Evolutionary conservation across 75 land plant genomes (phyloP), one percentile per base, ranked within the genome.

Genomic region (Isoetes taiwanensis): DNA sequence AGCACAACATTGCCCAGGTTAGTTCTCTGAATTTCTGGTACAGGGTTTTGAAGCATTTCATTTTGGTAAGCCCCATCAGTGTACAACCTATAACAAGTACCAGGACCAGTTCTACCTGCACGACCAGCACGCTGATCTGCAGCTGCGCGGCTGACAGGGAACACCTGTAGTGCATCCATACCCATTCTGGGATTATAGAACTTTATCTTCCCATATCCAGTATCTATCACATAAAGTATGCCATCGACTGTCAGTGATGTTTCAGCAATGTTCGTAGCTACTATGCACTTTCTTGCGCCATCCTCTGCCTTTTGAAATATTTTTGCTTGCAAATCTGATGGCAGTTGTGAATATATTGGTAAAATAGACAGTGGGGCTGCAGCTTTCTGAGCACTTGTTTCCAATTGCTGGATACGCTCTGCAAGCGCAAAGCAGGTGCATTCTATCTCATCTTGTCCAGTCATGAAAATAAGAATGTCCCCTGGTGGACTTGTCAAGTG

Each of bases 131-230:
- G 76, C 63, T 91, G 98, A 59, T 83, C 84, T 33, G 98, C 98
- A 32, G 94, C 97, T 62, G 98, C 98, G 29, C 81, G 74, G 61
- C 98, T 91, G 25, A 77, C 68, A 35, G 98, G 98, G 54, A 91
- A 91, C n/a, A 91, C 98, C 59, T 91, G 98, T 5, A 91, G 89
- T 35, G 98, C 93, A 73, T 91, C 98, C 98, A 91, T 91, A 71
- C 98, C 98, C 98, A 91, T 91, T 34, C 83, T 69, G 30, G 98
- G 95, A 57, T 91, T 91, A 58, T 91, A 91, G 11, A 91, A 91
- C 60, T 91, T 91, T 71, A 91, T 81, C 54, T 91, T 91, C 17
- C 95, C 85, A 70, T 91, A 91, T 2, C 98, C 98, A 5, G 98
- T 72, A 61, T 91, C 98, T 60, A 91, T 87, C 14, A 91, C 98